A percentile compares a stretch with the other conserved stretches of the same genome.
Conservation (phyloP, 2,329 filamentous ascomycete genomes). For the Colletotrichum cordylinicola region DNA sequence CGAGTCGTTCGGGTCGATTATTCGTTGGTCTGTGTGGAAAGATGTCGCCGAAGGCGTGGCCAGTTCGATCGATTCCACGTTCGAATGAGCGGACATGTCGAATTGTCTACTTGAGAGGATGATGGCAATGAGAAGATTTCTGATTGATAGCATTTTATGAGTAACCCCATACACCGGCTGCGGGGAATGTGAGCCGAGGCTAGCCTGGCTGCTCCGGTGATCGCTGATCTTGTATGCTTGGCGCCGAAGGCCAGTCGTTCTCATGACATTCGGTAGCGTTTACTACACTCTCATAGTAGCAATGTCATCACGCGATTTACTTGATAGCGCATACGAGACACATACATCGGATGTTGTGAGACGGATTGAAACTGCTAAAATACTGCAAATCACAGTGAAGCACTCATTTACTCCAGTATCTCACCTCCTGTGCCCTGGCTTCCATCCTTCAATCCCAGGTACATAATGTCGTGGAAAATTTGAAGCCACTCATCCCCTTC, state of each 20-base stretch:
- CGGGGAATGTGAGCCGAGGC: not conserved
- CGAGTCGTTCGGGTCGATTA: not conserved
- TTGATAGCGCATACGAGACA: not conserved
- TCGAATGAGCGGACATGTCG: not conserved
- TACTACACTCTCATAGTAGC: not conserved
- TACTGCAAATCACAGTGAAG: not conserved
- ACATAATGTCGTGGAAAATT: conserved; percentile 33
- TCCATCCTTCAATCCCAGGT: conserved; percentile 30
- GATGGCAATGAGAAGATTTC: not conserved
- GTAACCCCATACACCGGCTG: not conserved
- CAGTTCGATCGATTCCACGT: not conserved
- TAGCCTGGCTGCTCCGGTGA: not conserved
- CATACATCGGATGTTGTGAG: not conserved
- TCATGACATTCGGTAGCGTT: not conserved
- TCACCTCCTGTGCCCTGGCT: conserved; percentile 25
- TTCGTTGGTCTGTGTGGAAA: not conserved
- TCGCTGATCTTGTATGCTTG: not conserved
- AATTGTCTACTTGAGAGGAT: not conserved
- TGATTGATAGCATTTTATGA: not conserved
- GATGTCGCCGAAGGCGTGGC: not conserved
- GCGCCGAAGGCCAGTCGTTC: not conserved
- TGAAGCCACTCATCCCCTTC: conserved; percentile 26
- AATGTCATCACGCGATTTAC: not conserved
- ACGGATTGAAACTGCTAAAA: not conserved
- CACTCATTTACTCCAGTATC: not conserved